Conservation (phyloP, 2,329 filamentous ascomycete species). For the Paraconiothyrium sp. region DNA sequence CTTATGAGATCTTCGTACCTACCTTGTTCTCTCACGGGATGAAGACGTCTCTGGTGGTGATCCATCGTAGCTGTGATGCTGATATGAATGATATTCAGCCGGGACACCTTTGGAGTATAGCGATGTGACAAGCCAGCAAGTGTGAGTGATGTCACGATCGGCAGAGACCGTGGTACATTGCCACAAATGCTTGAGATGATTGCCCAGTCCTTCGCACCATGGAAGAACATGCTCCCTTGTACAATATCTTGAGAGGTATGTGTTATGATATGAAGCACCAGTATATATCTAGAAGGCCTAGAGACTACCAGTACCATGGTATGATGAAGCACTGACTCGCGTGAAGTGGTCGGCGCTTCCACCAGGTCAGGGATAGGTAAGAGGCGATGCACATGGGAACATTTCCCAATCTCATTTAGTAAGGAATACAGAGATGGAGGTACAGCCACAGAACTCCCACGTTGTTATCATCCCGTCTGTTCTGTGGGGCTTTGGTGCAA, state of each 20-base stretch:
- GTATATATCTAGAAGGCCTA: not conserved
- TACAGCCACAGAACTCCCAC: slow-evolving; percentile 22
- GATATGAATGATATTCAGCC: not conserved
- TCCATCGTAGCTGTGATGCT: not conserved
- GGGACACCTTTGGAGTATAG: not conserved
- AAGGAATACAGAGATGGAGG: slow-evolving; percentile 22
- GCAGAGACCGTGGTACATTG: not conserved
- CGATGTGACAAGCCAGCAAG: not conserved
- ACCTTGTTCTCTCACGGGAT: not conserved
- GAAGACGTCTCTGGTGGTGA: not conserved
- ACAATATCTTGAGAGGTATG: not conserved
- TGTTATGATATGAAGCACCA: not conserved
- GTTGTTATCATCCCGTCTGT: slow-evolving; percentile 30
- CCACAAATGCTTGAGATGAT: not conserved
- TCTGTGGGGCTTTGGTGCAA: slow-evolving; percentile 34
- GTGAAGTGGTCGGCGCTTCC: not conserved
- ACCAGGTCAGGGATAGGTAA: not conserved
- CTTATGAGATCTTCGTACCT: not conserved
- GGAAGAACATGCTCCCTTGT: not conserved
- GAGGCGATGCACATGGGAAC: not conserved
- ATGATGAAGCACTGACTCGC: not conserved
- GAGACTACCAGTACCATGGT: not conserved
- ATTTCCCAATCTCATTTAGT: slow-evolving; percentile 28
- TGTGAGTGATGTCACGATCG: not conserved
- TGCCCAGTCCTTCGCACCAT: not conserved